Conservation (phyloP, 2,329 filamentous ascomycete species). For the Penicillium decumbens region DNA sequence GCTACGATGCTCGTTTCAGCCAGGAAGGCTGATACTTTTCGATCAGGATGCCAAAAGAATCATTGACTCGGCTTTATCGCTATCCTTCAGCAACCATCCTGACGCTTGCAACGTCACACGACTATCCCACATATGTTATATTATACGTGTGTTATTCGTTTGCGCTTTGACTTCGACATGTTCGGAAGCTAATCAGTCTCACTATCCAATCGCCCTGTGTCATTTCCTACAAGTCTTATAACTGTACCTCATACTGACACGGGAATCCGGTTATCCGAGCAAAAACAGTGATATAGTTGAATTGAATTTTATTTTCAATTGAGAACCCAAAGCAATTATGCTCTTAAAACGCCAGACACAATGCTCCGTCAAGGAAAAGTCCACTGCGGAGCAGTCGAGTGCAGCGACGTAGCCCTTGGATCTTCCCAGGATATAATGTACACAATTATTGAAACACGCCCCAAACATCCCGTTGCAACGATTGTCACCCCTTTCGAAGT, state of each 20-base stretch:
- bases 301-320: conserved; percentile 22
- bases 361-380: conserved; percentile 23
- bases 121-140: background rate
- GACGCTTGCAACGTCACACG: background rate
- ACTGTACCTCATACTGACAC: background rate
- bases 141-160: background rate
- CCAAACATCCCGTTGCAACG: background rate
- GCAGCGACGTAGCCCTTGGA: conserved; percentile 2
- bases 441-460: conserved; percentile 15
- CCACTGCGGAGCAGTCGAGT: conserved; percentile 10
- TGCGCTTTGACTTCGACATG: background rate
- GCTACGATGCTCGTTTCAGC: conserved; percentile 31
- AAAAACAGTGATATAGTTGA: conserved; percentile 1
- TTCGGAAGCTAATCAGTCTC: background rate
- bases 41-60: background rate
- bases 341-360: conserved; percentile 25
- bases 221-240: background rate
- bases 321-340: conserved; percentile 20
- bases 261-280: background rate
- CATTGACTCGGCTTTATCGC: background rate
- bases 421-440: conserved; percentile 24
- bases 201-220: background rate
- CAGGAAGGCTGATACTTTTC: conserved; percentile 11
- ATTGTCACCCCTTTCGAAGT: background rate
- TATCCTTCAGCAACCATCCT: background rate